Percentiles rank a stretch among this genome's conserved stretches.
Conservation (phyloP, 768 basidiomycete genomes). For the Xerocomellus dryophilus region DNA sequence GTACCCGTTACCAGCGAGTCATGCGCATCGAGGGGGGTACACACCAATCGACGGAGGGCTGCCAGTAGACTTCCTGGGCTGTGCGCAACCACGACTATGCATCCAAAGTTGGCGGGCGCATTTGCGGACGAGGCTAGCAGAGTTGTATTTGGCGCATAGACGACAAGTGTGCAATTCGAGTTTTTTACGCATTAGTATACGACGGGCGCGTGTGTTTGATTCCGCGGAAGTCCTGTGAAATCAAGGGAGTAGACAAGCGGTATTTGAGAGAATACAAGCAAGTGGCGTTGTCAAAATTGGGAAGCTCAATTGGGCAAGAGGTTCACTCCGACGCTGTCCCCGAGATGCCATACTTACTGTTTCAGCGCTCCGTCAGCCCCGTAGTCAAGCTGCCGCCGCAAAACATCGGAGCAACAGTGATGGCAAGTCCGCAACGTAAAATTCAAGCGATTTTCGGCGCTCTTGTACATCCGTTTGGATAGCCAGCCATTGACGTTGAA, state of each 20-base stretch:
- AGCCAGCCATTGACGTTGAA: no score
- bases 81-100: neutral
- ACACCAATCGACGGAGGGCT: no score
- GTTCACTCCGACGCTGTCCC: no score
- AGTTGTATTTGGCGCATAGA: neutral
- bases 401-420: no score
- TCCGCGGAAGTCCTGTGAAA: neutral
- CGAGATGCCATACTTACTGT: no score
- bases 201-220: neutral
- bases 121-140: neutral
- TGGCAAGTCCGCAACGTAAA: no score
- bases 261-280: neutral
- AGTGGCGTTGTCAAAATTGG: neutral
- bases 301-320: neutral
- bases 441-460: no score
- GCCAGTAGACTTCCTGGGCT: no score
- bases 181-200: neutral
- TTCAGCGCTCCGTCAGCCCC: no score
- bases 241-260: neutral
- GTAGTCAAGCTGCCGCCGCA: no score
- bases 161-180: neutral
- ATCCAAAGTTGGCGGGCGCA: neutral
- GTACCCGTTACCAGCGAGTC: neutral
- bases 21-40: neutral
- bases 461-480: no score